A percentile compares a stretch with the other conserved stretches of the same genome.
phyloP scores from a whole-genome alignment of 202 grass and related monocot genomes.

The Elaeis oleifera region DNA sequence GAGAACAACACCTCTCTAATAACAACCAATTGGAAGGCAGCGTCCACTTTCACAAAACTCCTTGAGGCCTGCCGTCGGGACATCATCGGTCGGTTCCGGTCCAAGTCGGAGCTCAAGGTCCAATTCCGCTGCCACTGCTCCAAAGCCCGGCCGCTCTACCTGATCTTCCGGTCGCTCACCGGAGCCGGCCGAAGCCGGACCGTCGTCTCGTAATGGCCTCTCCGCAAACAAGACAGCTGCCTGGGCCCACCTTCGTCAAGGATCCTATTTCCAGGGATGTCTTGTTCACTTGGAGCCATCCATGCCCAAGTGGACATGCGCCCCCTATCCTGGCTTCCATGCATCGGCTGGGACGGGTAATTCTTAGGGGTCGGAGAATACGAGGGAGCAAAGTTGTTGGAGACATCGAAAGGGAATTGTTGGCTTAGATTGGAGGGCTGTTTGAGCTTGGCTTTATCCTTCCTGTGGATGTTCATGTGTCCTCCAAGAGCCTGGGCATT shows the following conservation, averaged over 20 bases:
- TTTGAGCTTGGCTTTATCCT: neutral
- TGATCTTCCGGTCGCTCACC: neutral
- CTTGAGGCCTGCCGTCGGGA: too few species aligned
- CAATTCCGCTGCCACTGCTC: neutral
- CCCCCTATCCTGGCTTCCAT: too few species aligned
- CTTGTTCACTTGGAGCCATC: too few species aligned
- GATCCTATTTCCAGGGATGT: too few species aligned
- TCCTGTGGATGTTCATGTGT: constrained; percentile 4
- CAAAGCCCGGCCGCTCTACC: neutral
- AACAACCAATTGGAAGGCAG: too few species aligned
- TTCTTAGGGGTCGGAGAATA: neutral
- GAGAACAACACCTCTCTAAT: too few species aligned
- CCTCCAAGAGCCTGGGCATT: neutral
- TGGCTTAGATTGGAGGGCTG: neutral
- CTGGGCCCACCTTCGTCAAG: too few species aligned
- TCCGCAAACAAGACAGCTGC: neutral
- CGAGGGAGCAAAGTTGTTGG: neutral
- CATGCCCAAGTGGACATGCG: too few species aligned
- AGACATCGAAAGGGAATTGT: neutral
- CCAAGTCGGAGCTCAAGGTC: neutral
- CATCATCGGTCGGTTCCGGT: too few species aligned
- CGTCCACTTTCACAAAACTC: too few species aligned
- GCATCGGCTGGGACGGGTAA: too few species aligned
- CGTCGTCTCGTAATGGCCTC: neutral
- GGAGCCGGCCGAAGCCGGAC: neutral